phyloP scores from a whole-genome alignment of 768 basidiomycete species.

The Podaxis rugospora region DNA sequence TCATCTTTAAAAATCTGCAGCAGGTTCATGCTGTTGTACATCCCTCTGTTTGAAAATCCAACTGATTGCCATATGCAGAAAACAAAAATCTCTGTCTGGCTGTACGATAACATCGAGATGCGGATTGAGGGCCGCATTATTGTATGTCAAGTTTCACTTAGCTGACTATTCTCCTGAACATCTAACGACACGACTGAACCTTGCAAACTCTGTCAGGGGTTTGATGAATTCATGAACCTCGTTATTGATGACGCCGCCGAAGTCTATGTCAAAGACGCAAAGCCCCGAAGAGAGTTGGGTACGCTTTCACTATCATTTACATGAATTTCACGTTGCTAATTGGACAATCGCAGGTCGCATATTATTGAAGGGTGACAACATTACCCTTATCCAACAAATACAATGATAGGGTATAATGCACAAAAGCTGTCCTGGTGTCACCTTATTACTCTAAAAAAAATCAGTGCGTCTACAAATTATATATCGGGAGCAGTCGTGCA shows the following conservation, averaged over 20 bases:
- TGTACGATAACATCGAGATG: slow-evolving; percentile 97
- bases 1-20: slow-evolving; percentile 97
- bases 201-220: slow-evolving; percentile 59
- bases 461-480: slow-evolving; percentile 57
- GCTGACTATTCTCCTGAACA: slow-evolving; percentile 9
- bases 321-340: slow-evolving; percentile 4
- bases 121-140: slow-evolving; percentile 94
- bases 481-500: slow-evolving; percentile 69
- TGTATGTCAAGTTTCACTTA: slow-evolving; percentile 48
- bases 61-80: slow-evolving; percentile 41
- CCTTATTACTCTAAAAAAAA: not conserved
- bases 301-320: slow-evolving; percentile 17
- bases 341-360: slow-evolving; percentile 66
- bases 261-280: slow-evolving; percentile 85
- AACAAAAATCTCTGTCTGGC: slow-evolving; percentile 86
- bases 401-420: slow-evolving; percentile 12
- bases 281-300: slow-evolving; percentile 85
- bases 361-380: slow-evolving; percentile 95
- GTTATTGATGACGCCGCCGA: slow-evolving; percentile 93
- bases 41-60: not conserved
- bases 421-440: not conserved
- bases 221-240: slow-evolving; percentile 99
- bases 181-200: not conserved
- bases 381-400: slow-evolving; percentile 88
- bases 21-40: slow-evolving; percentile 42